Conservation (phyloP, 202 grass and related monocot species). For the Saccharum hybrid region DNA sequence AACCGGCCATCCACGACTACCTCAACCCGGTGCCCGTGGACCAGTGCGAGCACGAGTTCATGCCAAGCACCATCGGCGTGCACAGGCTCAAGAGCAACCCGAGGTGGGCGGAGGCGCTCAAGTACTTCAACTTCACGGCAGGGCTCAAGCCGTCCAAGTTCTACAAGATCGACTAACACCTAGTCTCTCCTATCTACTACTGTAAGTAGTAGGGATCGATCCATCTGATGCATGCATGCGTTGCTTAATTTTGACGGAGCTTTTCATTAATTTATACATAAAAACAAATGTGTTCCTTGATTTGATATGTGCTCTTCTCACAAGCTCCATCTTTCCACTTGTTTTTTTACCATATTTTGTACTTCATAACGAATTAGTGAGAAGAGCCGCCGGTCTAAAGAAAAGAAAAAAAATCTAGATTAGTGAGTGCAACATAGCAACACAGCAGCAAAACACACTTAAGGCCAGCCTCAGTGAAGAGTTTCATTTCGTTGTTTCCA, state of each 20-base stretch:
- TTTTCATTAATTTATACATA: not conserved
- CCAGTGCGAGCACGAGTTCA: constrained; percentile 57
- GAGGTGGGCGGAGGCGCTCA: constrained; percentile 60
- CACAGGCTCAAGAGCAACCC: constrained; percentile 77
- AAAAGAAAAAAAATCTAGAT: no score
- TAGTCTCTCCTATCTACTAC: not conserved
- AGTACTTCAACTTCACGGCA: constrained; percentile 75
- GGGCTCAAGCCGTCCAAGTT: constrained; percentile 58
- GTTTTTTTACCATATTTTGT: not conserved
- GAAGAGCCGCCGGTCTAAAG: no score
- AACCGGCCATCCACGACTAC: constrained; percentile 75
- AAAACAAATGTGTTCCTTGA: not conserved
- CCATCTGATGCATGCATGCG: not conserved
- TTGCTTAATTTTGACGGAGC: not conserved
- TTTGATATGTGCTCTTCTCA: not conserved
- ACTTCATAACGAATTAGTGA: not conserved
- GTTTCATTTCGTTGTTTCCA: no score
- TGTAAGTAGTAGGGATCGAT: no score
- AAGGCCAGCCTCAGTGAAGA: no score
- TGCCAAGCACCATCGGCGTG: constrained; percentile 64
- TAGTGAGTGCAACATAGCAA: no score
- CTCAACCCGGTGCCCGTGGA: constrained; percentile 56
- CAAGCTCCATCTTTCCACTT: not conserved
- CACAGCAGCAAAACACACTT: no score
- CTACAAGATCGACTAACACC: constrained; percentile 54